Evolutionary conservation across 2,329 filamentous ascomycete genomes (phyloP).

Genomic region (Fragosphaeria purpurea): DNA sequence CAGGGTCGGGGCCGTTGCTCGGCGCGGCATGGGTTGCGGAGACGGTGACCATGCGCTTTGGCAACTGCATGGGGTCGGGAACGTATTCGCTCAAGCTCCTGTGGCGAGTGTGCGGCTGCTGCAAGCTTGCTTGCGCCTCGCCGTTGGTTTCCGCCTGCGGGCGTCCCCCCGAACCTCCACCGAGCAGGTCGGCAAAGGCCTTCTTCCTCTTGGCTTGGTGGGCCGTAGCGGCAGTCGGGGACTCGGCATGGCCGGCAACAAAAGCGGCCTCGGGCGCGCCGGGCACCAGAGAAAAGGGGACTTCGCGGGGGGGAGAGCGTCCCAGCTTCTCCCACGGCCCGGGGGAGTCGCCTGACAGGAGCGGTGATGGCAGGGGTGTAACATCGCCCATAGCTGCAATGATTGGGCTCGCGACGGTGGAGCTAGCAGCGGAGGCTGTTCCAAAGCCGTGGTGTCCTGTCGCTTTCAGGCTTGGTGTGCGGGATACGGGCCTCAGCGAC

Average conservation of each 20-base stretch:
- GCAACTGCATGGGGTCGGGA: constrained; percentile 58
- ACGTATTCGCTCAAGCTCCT: constrained; percentile 84
- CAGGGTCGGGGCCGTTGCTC: constrained; percentile 19
- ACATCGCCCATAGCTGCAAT: constrained; percentile 68
- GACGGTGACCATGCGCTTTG: constrained; percentile 64
- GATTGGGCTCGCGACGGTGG: constrained; percentile 61
- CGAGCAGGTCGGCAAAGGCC: constrained; percentile 39
- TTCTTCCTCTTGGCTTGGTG: constrained; percentile 45
- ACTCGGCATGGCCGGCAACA: constrained; percentile 42
- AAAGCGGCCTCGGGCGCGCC: constrained; percentile 34
- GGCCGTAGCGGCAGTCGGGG: constrained; percentile 38
- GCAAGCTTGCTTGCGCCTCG: constrained; percentile 6
- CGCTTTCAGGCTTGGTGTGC: constrained; percentile 52
- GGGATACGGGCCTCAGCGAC: constrained; percentile 41
- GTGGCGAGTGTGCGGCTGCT: constrained; percentile 52
- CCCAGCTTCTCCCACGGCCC: constrained; percentile 53
- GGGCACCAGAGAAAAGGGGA: constrained; percentile 23
- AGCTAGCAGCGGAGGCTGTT: constrained; percentile 48
- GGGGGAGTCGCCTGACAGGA: constrained; percentile 55
- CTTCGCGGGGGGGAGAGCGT: constrained; percentile 35
- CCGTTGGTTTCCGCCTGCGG: too few species aligned
- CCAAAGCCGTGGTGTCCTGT: constrained; percentile 37
- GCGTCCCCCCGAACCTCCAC: constrained; percentile 12
- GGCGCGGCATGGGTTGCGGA: constrained; percentile 47
- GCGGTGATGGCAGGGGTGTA: constrained; percentile 68